phyloP scores from a whole-genome alignment of 2,329 filamentous ascomycete genomes.

The Gnomoniopsis sp. region DNA sequence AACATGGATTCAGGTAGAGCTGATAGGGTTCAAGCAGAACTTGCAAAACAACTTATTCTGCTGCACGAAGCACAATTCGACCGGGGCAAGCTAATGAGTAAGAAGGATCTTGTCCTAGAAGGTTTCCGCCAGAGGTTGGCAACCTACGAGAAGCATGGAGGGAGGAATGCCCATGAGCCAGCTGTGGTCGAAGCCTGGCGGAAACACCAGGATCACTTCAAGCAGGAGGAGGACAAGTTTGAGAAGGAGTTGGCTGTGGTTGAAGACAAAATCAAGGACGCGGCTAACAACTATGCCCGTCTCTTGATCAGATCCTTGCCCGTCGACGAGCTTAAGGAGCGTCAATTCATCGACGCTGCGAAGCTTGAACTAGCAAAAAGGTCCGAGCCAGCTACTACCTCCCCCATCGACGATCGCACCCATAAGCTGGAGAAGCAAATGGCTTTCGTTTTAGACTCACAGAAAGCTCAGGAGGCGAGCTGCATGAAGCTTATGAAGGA shows the following conservation, averaged over 20 bases:
- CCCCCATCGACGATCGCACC: not conserved
- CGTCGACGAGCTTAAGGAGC: constrained; percentile 10
- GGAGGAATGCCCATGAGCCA: constrained; percentile 2
- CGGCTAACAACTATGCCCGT: not conserved
- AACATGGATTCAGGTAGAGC: constrained; percentile 8
- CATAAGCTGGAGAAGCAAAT: not conserved
- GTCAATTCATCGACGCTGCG: constrained; percentile 6
- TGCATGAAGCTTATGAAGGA: not conserved
- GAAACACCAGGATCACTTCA: constrained; percentile 1
- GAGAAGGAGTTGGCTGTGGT: constrained; percentile 7
- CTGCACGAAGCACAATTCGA: constrained; percentile 2
- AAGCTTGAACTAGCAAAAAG: constrained; percentile 1
- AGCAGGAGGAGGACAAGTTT: not conserved
- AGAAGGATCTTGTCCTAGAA: constrained; percentile 7
- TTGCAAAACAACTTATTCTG: constrained; percentile 3
- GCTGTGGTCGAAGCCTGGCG: constrained; percentile 1
- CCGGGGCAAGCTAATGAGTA: constrained; percentile 2
- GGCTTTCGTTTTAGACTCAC: not conserved
- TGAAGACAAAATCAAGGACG: not conserved
- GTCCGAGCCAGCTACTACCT: not conserved
- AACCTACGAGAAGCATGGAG: constrained; percentile 3
- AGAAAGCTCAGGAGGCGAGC: not conserved
- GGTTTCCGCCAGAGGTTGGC: constrained; percentile 4
- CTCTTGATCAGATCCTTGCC: constrained; percentile 1
- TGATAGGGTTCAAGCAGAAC: too few species aligned